Evolutionary conservation across 108 stramenopile species (phyloP), one percentile per base, ranked within the genome.

Genomic region (Skeletonema menzelii): DNA sequence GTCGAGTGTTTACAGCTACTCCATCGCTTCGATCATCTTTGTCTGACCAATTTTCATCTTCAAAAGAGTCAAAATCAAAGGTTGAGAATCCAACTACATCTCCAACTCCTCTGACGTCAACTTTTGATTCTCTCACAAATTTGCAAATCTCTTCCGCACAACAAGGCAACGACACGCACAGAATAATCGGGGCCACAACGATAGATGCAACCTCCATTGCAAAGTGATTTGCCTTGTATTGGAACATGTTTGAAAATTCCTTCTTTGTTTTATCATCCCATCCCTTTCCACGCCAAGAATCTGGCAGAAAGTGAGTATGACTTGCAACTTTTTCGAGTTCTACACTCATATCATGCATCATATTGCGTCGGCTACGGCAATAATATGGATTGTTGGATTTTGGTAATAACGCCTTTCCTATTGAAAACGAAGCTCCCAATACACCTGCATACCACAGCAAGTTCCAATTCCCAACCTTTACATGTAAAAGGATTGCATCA

Each of bases 401-500:
- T 0, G 91, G 90, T 8, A 91, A 40, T 67, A 95, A 66, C 14
- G 77, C 79, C 65, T 97, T 93, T 13, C 95, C 92, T 15, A 85
- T 70, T 31, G 96, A 96, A 77, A 90, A 98, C 20, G 82, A 65
- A 7, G 94, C 90, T 19, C 87, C 90, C 5, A 89, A 70, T 8
- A 93, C 82, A 13, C 93, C 93, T 8, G 86, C 88, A 72, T 92
- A 96, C 98, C 97, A 99, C 42, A 97, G 72, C 67, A 99, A 69
- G 80, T 99, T 98, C 72, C 93, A 89, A 27, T 96, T 88, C 57
- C 88, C 88, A 30, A 96, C 77, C 67, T 95, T 94, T 20, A 98
- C 92, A 71, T 99, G 95, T 19, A 98, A 77, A 7, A 98, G 83
- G 63, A 97, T 91, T 12, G 89, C 91, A 75, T 99, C 98, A 75